Base-by-base conservation (phyloP, 495 filamentous ascomycete species). In the Bacidia gigantensis region DNA sequence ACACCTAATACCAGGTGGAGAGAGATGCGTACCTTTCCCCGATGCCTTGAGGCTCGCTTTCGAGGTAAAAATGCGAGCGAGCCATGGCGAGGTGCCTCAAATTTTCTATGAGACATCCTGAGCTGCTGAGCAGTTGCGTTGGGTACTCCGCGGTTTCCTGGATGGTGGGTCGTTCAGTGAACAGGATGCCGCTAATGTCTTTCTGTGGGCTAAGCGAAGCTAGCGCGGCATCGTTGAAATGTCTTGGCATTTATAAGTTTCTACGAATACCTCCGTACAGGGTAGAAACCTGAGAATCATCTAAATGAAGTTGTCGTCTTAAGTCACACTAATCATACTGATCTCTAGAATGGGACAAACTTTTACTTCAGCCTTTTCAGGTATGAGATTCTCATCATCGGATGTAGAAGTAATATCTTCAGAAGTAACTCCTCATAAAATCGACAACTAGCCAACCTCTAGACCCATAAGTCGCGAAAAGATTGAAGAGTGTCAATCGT, bases 21-120 rank as follows among this genome's bases (percentile, higher is more conserved):
- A 17, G 14, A 18, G 48, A 44, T 49, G 78, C 76, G 80, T 86
- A 96, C 92, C 81, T 95, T 94, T 70, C 92, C 93, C 61, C 93
- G 78, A 73, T 99, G 90, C 66, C 92, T 79, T 70, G 89, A 79
- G 60, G 93, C 89, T 64, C 93, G 82, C 89, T 99, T 99, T 67
- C 93, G 79, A 52, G 93, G 93, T 65, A 99, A 73, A 77, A 85
- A 99, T 57, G 93, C 93, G 72, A 99, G 77, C 61, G 89, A 96
- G 57, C 74, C 93, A 78, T 99, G 93, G 65, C 93, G 87, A 67
- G 93, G 93, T 64, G 93, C 93, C 77, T 86, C 84, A 74, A 77
- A 89, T 75, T 89, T 86, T 72, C 81, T 72, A 74, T 84, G 81
- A 72, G 77, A 81, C 80, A 74, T 75, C 46, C 25, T 61, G 44